These are phyloP conservation scores for Crithidia mellificae DNA, from an alignment of 208 protist species.

Conservation along the genomic window DNA sequence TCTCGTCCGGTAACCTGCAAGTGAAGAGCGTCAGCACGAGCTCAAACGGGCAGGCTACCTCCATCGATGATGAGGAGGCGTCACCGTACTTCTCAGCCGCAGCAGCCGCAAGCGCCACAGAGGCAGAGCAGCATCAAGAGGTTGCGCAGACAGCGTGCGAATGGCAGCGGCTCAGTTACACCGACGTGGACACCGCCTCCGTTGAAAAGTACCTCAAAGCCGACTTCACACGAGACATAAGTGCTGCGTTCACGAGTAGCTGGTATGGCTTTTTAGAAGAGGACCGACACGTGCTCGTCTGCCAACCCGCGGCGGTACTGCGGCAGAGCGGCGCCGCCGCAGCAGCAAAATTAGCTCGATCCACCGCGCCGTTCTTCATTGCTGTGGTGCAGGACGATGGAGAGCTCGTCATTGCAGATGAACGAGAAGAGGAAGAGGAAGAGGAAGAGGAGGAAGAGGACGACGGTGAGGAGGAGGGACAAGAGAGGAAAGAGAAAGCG, in stretches of 20 bases:
- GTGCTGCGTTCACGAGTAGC: slow-evolving; percentile 10
- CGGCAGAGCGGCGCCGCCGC: neutral
- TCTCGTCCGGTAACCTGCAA: neutral
- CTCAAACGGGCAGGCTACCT: too few species aligned
- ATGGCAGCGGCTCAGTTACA: neutral
- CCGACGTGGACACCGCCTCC: slow-evolving; percentile 8
- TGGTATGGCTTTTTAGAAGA: slow-evolving; percentile 49
- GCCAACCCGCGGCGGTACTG: neutral
- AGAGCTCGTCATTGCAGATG: slow-evolving; percentile 19
- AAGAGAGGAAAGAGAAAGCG: neutral
- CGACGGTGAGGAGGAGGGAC: slow-evolving; percentile 1
- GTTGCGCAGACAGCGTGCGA: neutral
- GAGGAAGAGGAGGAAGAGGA: slow-evolving; percentile 15
- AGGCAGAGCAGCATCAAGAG: neutral
- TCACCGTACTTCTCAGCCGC: too few species aligned
- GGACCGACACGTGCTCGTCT: slow-evolving; percentile 52
- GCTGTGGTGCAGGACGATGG: slow-evolving; percentile 49
- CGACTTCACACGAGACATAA: slow-evolving; percentile 1
- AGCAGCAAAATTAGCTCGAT: neutral
- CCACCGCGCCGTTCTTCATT: slow-evolving; percentile 37
- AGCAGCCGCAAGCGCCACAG: slow-evolving; percentile 1
- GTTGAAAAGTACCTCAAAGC: slow-evolving; percentile 14
- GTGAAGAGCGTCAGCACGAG: neutral
- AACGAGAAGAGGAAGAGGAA: slow-evolving; percentile 39
- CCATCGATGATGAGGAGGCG: too few species aligned